Conservation (phyloP, 192 early-diverging fungal species). For the Entrophospora sp. region DNA sequence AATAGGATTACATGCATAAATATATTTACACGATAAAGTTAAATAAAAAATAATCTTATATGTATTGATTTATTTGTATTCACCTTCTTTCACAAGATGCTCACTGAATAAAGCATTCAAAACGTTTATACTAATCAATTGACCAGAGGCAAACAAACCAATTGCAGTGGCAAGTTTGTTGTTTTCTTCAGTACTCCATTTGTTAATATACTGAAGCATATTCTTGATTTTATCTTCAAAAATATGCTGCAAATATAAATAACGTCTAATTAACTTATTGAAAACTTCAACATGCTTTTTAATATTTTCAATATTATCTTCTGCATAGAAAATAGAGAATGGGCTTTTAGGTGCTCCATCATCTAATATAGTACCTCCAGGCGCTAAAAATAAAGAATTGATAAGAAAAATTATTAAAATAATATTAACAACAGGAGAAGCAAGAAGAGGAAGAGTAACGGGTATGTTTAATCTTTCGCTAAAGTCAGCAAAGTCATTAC, state of each 20-base stretch:
- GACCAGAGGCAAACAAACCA: constrained; percentile 61
- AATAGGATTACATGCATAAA: not conserved
- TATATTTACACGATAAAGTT: not conserved
- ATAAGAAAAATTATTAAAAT: not conserved
- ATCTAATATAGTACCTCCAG: constrained; percentile 66
- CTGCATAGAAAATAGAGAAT: constrained; percentile 69
- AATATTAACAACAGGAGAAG: too few relatives aligned
- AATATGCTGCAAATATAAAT: constrained; percentile 84
- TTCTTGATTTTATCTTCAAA: constrained; percentile 82
- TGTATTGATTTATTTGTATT: not conserved
- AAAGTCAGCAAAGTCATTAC: not conserved
- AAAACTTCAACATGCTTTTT: constrained; percentile 76
- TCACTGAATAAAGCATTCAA: constrained; percentile 80
- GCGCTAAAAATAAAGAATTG: constrained; percentile 37
- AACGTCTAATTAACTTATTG: constrained; percentile 82
- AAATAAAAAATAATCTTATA: not conserved
- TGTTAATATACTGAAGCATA: constrained; percentile 85
- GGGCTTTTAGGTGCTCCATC: constrained; percentile 71
- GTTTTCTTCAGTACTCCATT: constrained; percentile 69
- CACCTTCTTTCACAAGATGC: constrained; percentile 88
- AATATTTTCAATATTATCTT: constrained; percentile 60
- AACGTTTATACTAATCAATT: constrained; percentile 61
- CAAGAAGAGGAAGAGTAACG: too few relatives aligned
- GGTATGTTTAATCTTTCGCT: too few relatives aligned
- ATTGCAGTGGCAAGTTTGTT: constrained; percentile 71